Percentiles rank a stretch among this genome's conserved stretches.
Evolutionary conservation across 345 rosid genomes (phyloP).

Genomic region (Chamaenerion angustifolium): DNA sequence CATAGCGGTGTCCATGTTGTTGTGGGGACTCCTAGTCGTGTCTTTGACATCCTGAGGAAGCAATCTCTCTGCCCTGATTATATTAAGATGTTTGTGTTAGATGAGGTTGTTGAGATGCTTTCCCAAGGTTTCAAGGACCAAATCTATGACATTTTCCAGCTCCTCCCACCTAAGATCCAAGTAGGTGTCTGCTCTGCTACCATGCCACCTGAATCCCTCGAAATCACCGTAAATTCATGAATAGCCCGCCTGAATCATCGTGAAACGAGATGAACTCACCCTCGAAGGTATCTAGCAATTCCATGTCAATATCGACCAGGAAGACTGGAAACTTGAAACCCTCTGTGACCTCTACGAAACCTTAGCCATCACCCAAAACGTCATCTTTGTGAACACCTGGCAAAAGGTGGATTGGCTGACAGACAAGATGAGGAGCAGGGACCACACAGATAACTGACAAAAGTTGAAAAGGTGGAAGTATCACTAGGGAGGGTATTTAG

Average conservation of each 20-base stretch:
- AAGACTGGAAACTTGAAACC: constrained; percentile 81
- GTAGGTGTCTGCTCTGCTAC: constrained; percentile 89
- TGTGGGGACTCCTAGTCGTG: constrained; percentile 96
- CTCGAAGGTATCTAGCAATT: constrained; percentile 90
- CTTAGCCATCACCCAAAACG: constrained; percentile 75
- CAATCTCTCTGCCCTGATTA: constrained; percentile 72
- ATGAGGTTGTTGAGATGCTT: constrained; percentile 97
- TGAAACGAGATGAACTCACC: constrained; percentile 77
- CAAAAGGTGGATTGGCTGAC: constrained; percentile 92
- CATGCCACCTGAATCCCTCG: constrained; percentile 87
- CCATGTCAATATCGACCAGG: constrained; percentile 60
- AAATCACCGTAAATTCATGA: constrained; percentile 83
- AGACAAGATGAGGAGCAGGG: constrained; percentile 67
- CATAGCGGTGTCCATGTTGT: constrained; percentile 92
- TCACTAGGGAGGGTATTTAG: too few relatives aligned
- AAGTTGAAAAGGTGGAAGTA: too few relatives aligned
- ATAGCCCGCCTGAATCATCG: constrained; percentile 71
- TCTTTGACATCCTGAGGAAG: constrained; percentile 82
- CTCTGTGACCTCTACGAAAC: constrained; percentile 79
- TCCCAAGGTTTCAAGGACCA: constrained; percentile 94
- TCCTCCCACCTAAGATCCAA: constrained; percentile 57
- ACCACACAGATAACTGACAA: too few relatives aligned
- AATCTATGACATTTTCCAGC: constrained; percentile 82
- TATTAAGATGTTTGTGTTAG: constrained; percentile 79
- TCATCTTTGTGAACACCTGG: constrained; percentile 78